Percentiles rank a stretch among this genome's conserved stretches.
These are phyloP conservation scores for Paradendryphiella salina DNA, from an alignment of 2,329 filamentous ascomycete genomes.

Conservation along the genomic window DNA sequence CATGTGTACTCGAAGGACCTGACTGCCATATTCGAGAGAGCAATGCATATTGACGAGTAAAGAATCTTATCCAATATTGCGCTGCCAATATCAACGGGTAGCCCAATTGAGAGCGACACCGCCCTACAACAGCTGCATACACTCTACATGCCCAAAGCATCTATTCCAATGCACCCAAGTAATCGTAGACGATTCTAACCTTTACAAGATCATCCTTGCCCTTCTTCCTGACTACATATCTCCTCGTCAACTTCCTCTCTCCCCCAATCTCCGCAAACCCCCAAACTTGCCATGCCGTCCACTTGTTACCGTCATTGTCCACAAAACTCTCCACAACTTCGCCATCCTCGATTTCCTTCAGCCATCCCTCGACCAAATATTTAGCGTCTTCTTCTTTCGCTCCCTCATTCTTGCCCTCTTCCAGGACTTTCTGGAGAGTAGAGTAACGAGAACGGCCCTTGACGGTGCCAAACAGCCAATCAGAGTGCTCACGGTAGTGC, in stretches of 20 bases:
- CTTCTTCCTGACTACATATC: constrained; percentile 41
- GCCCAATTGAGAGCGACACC: no score
- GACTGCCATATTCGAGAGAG: neutral
- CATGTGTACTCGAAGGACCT: constrained; percentile 3
- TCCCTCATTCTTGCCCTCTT: constrained; percentile 29
- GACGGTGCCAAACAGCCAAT: constrained; percentile 79
- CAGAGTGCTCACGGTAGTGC: constrained; percentile 66
- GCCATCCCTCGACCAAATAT: constrained; percentile 35
- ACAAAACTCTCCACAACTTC: constrained; percentile 43
- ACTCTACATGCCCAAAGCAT: neutral
- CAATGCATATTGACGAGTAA: neutral
- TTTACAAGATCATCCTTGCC: constrained; percentile 34
- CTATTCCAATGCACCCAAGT: constrained; percentile 28
- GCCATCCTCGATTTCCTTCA: constrained; percentile 34
- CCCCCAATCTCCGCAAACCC: constrained; percentile 40
- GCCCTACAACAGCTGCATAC: neutral
- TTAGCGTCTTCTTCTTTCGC: constrained; percentile 28
- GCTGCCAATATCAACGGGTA: neutral
- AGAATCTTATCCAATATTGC: neutral
- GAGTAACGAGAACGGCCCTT: constrained; percentile 61
- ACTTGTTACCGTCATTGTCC: constrained; percentile 41
- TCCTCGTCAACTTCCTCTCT: constrained; percentile 39
- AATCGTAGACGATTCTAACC: constrained; percentile 44
- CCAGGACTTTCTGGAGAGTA: constrained; percentile 35
- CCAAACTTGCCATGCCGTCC: constrained; percentile 44